Conservation (phyloP, 306 rosid genomes). For the Medicago lupulina region DNA sequence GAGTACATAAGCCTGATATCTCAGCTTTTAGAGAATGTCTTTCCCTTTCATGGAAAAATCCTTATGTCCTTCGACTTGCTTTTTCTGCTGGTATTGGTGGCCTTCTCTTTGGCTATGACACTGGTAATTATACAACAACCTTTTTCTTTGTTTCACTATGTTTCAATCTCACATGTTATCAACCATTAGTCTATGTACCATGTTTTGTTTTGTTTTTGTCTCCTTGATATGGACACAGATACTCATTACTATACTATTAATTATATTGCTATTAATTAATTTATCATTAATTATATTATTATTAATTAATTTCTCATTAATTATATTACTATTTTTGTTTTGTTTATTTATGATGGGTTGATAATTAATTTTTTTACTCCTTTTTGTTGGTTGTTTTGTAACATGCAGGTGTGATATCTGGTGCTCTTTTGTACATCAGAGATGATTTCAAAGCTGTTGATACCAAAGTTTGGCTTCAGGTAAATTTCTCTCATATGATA, state of each 20-base stretch:
- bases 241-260: too few species aligned
- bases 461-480: slow-evolving; percentile 57
- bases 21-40: slow-evolving; percentile 56
- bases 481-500: slow-evolving; percentile 8
- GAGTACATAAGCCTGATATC: slow-evolving; percentile 41
- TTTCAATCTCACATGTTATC: too few species aligned
- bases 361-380: neutral
- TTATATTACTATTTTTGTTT: too few species aligned
- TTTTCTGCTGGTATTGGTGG: slow-evolving; percentile 64
- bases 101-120: slow-evolving; percentile 58
- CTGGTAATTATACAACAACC: slow-evolving; percentile 31
- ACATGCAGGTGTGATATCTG: slow-evolving; percentile 65
- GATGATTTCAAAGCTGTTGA: slow-evolving; percentile 62
- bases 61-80: slow-evolving; percentile 57
- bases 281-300: too few species aligned
- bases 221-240: too few species aligned
- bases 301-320: too few species aligned
- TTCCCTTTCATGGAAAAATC: slow-evolving; percentile 53
- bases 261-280: too few species aligned
- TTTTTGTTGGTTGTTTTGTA: neutral
- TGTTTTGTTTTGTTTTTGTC: too few species aligned
- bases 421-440: slow-evolving; percentile 67
- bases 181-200: too few species aligned
- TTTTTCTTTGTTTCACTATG: neutral
- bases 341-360: too few species aligned